A percentile compares a stretch with the other conserved stretches of the same genome.
Evolutionary conservation across 805 yeast genomes (phyloP).

Genomic region (Monosporozyma aquatica): DNA sequence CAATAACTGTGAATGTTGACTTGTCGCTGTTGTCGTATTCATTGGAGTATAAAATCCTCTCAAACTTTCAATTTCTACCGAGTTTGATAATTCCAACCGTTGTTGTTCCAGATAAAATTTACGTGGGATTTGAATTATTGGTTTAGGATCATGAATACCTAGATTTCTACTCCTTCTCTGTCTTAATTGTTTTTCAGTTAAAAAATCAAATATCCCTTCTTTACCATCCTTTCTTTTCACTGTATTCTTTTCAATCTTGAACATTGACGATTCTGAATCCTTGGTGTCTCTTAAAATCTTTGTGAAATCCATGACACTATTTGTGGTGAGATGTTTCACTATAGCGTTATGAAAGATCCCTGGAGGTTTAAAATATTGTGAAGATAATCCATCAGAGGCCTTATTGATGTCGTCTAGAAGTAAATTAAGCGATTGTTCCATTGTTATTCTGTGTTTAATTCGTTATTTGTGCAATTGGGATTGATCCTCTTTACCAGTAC

Average conservation of each 20-base stretch:
- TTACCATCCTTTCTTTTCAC: conserved; percentile 47
- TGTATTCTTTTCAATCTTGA: conserved; percentile 33
- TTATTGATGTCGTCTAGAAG: conserved; percentile 32
- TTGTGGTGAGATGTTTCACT: conserved; percentile 35
- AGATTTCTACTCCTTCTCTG: conserved; percentile 30
- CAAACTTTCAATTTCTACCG: conserved; percentile 5
- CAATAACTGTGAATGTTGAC: conserved; percentile 27
- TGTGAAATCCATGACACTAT: conserved; percentile 33
- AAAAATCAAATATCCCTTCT: conserved; percentile 30
- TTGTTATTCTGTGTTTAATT: too few relatives aligned
- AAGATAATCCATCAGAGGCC: conserved; percentile 34
- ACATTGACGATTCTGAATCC: conserved; percentile 41
- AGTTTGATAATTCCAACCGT: conserved; percentile 15
- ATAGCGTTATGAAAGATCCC: conserved; percentile 62
- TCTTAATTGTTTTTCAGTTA: conserved; percentile 26
- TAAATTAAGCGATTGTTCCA: conserved; percentile 25
- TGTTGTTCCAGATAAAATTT: conserved; percentile 22
- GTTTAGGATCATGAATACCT: conserved; percentile 25
- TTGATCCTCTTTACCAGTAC: too few relatives aligned
- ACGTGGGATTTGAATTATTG: conserved; percentile 22
- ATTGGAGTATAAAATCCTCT: conserved; percentile 3
- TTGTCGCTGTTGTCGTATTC: conserved; percentile 9
- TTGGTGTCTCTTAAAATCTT: conserved; percentile 53
- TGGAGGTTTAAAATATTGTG: conserved; percentile 43
- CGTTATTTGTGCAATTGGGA: too few relatives aligned